phyloP scores from a whole-genome alignment of 148 eudicot species.

The Vaccinium myrtillus region DNA sequence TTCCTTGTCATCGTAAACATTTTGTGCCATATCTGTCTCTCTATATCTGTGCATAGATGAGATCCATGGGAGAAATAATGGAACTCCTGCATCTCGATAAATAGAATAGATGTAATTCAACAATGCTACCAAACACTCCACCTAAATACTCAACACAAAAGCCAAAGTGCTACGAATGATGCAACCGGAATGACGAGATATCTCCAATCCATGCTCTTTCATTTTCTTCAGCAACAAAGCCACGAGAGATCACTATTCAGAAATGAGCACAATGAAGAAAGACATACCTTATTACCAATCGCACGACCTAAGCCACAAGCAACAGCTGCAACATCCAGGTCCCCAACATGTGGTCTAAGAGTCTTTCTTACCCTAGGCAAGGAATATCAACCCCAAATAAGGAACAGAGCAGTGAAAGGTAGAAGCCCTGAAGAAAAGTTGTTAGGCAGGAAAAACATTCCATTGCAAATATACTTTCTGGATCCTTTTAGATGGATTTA shows the following conservation, averaged over 20 bases:
- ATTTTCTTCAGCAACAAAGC: neutral
- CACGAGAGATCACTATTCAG: neutral
- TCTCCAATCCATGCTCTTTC: neutral
- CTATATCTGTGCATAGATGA: too few species aligned
- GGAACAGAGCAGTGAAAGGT: neutral
- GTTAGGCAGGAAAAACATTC: conserved; percentile 9
- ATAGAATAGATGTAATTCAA: neutral
- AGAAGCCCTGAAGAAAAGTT: neutral
- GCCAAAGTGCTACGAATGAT: neutral
- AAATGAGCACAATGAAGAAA: conserved; percentile 9
- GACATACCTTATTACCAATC: conserved; percentile 85
- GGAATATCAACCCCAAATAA: conserved; percentile 22
- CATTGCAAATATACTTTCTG: neutral
- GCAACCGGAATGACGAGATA: neutral
- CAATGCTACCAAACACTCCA: too few species aligned
- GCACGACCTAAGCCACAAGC: conserved; percentile 99
- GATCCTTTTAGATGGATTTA: neutral
- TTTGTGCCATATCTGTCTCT: too few species aligned
- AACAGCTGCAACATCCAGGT: conserved; percentile 93
- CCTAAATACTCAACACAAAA: neutral
- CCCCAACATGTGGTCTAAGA: conserved; percentile 84
- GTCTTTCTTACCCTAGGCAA: conserved; percentile 78
- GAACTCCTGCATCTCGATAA: neutral
- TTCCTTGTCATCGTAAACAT: too few species aligned
- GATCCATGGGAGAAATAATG: too few species aligned